Base-by-base conservation (phyloP, 208 protist species). In the Trypanosoma caninum region DNA sequence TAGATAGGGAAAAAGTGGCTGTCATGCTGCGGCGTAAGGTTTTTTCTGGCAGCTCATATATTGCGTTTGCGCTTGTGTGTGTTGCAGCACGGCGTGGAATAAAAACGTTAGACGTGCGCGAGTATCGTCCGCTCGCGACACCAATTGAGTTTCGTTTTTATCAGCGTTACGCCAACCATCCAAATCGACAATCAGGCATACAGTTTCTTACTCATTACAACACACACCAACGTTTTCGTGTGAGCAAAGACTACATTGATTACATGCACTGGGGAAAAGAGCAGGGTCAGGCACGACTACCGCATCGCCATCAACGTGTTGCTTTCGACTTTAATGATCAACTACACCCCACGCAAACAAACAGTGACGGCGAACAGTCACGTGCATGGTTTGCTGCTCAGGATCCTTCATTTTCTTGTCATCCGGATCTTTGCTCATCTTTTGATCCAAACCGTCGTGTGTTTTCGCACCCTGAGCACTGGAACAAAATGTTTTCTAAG, bases 81-180 rank as follows among this genome's bases (percentile, higher is more conserved):
- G 28, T 30, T 33, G 60, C 33, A n/a, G 52, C 74, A 41, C 65
- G 62, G 16, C 89, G 85, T 64, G 55, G 55, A 22, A 55, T 95
- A 50, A 95, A 93, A 60, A 93, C 89, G 13, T 77, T 95, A 23
- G 85, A 91, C 51, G 85, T 93, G 31, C 84, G 89, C 46, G 85
- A 93, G 59, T 93, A 93, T 54, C 76, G 80, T 14, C 89, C 85
- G 3, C 65, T 95, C 20, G 82, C 72, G 28, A 86, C 73, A n/a
- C 89, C 89, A 20, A 91, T 95, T 57, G 89, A 95, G 69, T 93
- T 95, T 46, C 85, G 89, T 53, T 95, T 95, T 60, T 95, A 95
- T 63, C 89, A 95, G 72, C 89, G 89, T 34, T 95, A 95, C 68
- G 71, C 89, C 22, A 95, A 92, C 60, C 83, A 95, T 70, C 89